These are phyloP conservation scores for Sporothrix brunneoviolacea DNA, from an alignment of 2,329 filamentous ascomycete species.

Conservation along the genomic window DNA sequence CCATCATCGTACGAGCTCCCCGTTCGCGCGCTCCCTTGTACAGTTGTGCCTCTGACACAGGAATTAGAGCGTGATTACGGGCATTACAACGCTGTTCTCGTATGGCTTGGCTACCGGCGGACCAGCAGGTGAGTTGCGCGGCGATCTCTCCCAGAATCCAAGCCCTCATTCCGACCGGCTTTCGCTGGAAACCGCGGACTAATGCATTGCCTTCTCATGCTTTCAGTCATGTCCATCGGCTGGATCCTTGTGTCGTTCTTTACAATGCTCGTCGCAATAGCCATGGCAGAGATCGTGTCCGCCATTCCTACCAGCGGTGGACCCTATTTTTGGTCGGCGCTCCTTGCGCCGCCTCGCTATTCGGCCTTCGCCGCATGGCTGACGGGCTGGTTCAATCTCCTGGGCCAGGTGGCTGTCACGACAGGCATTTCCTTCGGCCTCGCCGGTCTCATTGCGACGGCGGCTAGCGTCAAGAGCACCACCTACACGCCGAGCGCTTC, in stretches of 20 bases:
- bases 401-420: conserved; percentile 36
- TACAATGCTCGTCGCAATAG: conserved; percentile 46
- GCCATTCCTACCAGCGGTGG: conserved; percentile 53
- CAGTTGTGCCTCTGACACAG: neutral
- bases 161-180: neutral
- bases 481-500: conserved; percentile 35
- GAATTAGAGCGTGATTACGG: conserved; percentile 48
- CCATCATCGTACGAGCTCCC: conserved; percentile 44
- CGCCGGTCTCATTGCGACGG: conserved; percentile 32
- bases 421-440: conserved; percentile 37
- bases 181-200: no score
- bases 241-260: conserved; percentile 51
- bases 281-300: conserved; percentile 54
- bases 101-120: conserved; percentile 51
- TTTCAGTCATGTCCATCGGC: conserved; percentile 45
- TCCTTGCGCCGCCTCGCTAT: conserved; percentile 42
- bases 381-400: conserved; percentile 37
- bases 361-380: conserved; percentile 34
- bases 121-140: conserved; percentile 29
- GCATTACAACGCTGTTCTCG: conserved; percentile 50
- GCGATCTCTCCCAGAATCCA: neutral
- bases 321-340: conserved; percentile 55
- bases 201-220: neutral
- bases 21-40: neutral
- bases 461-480: conserved; percentile 30